Conservation (phyloP, 371 early-diverging fungal genomes). For the Encephalitozoon cuniculi region DNA sequence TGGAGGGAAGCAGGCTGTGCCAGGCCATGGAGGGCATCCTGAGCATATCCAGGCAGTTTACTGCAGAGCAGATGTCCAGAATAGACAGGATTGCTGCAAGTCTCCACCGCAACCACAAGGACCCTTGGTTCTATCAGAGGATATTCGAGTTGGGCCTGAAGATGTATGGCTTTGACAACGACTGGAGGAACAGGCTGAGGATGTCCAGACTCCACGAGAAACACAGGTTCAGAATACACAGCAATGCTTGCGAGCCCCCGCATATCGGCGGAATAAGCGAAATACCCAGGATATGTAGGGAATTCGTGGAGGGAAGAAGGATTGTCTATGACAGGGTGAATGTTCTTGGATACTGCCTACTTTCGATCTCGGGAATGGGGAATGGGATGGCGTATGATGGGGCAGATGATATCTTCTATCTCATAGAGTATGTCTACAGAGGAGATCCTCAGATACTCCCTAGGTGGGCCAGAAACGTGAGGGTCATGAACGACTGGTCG, state of each 20-base stretch:
- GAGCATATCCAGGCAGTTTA: not conserved
- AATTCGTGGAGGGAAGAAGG: not conserved
- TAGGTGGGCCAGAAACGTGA: conserved; percentile 3
- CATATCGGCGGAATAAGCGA: not conserved
- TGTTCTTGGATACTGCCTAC: not conserved
- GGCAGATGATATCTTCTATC: conserved; percentile 13
- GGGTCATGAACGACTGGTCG: not conserved
- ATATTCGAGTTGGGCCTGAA: not conserved
- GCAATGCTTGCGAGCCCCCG: not conserved
- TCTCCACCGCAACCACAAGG: not conserved
- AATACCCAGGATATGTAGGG: not conserved
- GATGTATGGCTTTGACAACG: not conserved
- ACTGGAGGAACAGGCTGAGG: not conserved
- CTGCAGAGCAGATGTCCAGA: not conserved
- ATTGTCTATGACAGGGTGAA: not conserved
- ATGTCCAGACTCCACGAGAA: not conserved
- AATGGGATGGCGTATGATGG: not conserved
- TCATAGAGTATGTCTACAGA: conserved; percentile 2
- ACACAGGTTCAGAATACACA: conserved; percentile 1
- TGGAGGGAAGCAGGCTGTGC: not conserved
- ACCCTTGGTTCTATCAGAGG: not conserved
- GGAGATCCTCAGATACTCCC: not conserved
- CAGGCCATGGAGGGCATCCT: not conserved
- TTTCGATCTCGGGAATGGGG: not conserved
- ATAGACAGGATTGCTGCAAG: not conserved